Conservation (phyloP, 192 early-diverging fungal species). For the Entomortierella lignicola region DNA sequence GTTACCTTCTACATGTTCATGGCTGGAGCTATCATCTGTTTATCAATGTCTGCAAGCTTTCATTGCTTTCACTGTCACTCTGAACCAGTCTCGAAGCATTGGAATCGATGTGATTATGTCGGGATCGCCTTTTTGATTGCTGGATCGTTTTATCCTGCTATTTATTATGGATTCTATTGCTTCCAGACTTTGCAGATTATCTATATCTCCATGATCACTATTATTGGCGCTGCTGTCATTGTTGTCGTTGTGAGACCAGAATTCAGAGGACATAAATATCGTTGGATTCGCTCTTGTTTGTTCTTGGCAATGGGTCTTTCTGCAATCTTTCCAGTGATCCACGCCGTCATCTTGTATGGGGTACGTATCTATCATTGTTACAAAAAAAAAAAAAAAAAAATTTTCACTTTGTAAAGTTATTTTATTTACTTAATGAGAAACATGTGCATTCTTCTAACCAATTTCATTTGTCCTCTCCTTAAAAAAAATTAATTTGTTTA, state of each 20-base stretch:
- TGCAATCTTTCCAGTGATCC: slow-evolving; percentile 77
- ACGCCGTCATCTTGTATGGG: slow-evolving; percentile 74
- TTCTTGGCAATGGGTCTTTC: slow-evolving; percentile 87
- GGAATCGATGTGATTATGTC: slow-evolving; percentile 94
- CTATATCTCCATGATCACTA: slow-evolving; percentile 70
- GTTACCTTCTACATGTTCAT: slow-evolving; percentile 81
- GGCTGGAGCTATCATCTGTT: slow-evolving; percentile 78
- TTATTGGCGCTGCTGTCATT: slow-evolving; percentile 73
- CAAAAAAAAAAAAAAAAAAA: too few relatives aligned
- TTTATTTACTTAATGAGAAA: too few relatives aligned
- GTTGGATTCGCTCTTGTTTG: slow-evolving; percentile 79
- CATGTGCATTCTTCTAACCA: not conserved
- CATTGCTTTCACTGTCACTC: slow-evolving; percentile 92
- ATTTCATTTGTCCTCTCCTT: not conserved
- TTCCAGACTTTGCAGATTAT: slow-evolving; percentile 51
- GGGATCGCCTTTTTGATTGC: slow-evolving; percentile 89
- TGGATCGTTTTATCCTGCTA: slow-evolving; percentile 64
- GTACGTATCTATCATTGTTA: slow-evolving; percentile 57
- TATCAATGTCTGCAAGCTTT: slow-evolving; percentile 82
- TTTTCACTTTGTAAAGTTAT: too few relatives aligned
- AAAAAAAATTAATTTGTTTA: slow-evolving; percentile 7
- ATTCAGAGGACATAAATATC: slow-evolving; percentile 80
- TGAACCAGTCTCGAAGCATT: slow-evolving; percentile 60
- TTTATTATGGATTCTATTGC: slow-evolving; percentile 68
- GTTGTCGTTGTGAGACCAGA: slow-evolving; percentile 68